Evolutionary conservation across 257 asterid species (phyloP).

Genomic region (Osmanthus fragrans): DNA sequence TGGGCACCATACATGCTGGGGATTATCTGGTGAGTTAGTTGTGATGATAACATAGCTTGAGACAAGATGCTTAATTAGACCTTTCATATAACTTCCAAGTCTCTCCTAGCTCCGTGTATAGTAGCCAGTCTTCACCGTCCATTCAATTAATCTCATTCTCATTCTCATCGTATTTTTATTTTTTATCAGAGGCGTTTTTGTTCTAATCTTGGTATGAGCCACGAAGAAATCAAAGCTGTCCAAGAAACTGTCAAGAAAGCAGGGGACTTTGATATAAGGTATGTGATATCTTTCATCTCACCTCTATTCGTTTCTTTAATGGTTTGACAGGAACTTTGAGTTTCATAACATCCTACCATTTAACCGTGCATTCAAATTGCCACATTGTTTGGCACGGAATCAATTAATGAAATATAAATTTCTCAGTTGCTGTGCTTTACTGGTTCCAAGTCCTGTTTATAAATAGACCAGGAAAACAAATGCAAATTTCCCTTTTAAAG

Average conservation of each 20-base stretch:
- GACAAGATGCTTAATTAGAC: slow-evolving; percentile 2
- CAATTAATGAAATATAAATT: not conserved
- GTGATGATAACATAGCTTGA: not conserved
- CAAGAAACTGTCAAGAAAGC: slow-evolving; percentile 87
- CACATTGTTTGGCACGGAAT: not conserved
- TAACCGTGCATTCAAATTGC: not conserved
- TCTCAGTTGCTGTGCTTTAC: not conserved
- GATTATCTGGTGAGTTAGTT: slow-evolving; percentile 73
- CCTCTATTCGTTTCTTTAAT: not conserved
- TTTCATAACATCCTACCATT: not conserved
- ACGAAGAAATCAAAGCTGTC: slow-evolving; percentile 81
- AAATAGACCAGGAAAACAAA: not conserved
- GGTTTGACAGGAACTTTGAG: not conserved
- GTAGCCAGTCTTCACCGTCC: not conserved
- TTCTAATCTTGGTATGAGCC: slow-evolving; percentile 86
- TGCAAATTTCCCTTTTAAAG: not conserved
- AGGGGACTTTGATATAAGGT: slow-evolving; percentile 82
- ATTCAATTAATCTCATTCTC: slow-evolving; percentile 22
- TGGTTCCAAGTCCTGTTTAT: not conserved
- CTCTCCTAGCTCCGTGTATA: not conserved
- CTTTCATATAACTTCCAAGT: not conserved
- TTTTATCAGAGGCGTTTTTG: slow-evolving; percentile 80
- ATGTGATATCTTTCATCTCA: not conserved
- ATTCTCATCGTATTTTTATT: slow-evolving; percentile 13
- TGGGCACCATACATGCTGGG: slow-evolving; percentile 89